Evolutionary conservation across 2,329 filamentous ascomycete genomes (phyloP), one percentile per base, ranked within the genome.

Genomic region (Bipolaris bicolor): DNA sequence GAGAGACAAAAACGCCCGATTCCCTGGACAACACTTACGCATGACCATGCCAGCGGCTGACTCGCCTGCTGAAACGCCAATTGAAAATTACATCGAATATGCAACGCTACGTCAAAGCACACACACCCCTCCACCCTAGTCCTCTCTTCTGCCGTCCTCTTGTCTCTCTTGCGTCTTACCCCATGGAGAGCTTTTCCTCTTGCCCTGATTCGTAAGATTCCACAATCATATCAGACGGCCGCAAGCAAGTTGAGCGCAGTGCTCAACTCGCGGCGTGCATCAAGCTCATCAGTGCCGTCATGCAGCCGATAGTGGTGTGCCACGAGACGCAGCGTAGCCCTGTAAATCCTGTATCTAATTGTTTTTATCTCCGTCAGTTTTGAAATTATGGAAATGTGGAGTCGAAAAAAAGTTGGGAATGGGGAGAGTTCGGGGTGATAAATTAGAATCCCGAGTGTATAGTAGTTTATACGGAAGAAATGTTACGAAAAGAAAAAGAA

Each of bases 291-390:
- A 15, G 69, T 71, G 33, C 70, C 73, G 18, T 73, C 66, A 22
- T 74, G 71, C 18, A 79, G 76, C 18, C 80, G 74, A 65, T 81
- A 81, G 58, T 80, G 77, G 48, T 78, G 75, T 50, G 76, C 68
- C 15, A 81, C 77, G 22, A 83, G 74, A 5, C 73, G 70, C 13
- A 80, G 65, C 10, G 77, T 67, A 0, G 79, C 70, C 53, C 80
- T 73, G 63, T 82, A 82, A 39, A 76, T 66, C 5, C 75, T 69
- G 63, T 83, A 83, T 59, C 80, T 82, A 52, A 20, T 13, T 3
- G n/a, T 26, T 26, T 7, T 7, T 7, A 26, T 7, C 24, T 26
- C 24, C 1, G 7, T 26, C 24, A 26, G 24, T 26, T 26, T 24
- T 5, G 24, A 24, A 24, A 3, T 24, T n/a, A n/a, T n/a, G 24